These are phyloP conservation scores for Solanum habrochaites DNA, from an alignment of 257 asterid genomes.

Conservation along the genomic window DNA sequence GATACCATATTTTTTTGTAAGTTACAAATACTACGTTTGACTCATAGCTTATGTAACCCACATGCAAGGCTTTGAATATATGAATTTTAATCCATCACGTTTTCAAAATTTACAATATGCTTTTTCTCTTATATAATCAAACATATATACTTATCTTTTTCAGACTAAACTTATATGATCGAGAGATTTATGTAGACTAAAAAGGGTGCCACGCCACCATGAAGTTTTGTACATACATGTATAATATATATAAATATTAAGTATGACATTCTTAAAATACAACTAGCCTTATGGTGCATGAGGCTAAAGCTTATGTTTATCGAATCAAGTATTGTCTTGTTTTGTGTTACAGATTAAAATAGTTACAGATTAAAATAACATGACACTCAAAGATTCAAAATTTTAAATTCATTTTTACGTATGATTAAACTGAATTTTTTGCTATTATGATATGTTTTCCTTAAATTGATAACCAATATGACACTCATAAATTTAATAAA, in stretches of 20 bases:
- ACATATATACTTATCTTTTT: background rate
- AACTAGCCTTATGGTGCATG: background rate
- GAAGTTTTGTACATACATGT: too few relatives aligned
- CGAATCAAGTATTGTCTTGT: too few relatives aligned
- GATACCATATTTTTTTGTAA: conserved; percentile 7
- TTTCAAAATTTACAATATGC: background rate
- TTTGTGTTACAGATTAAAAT: too few relatives aligned
- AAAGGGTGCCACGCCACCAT: background rate
- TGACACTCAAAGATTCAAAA: too few relatives aligned
- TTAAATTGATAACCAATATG: background rate
- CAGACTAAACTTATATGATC: background rate
- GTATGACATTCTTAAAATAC: background rate
- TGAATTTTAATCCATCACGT: background rate
- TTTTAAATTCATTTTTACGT: too few relatives aligned
- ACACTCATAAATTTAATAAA: background rate
- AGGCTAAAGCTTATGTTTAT: too few relatives aligned
- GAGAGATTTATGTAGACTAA: too few relatives aligned
- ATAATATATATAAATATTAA: too few relatives aligned
- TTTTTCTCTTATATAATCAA: background rate
- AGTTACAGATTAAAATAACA: background rate
- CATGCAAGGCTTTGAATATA: background rate
- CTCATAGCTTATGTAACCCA: conserved; percentile 7
- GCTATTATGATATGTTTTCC: background rate
- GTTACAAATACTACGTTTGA: background rate
- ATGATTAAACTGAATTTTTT: background rate